Percentiles rank a stretch among this genome's conserved stretches.
phyloP scores from a whole-genome alignment of 1,284 basidiomycete species.

The Cutaneotrichosporon sp. region DNA sequence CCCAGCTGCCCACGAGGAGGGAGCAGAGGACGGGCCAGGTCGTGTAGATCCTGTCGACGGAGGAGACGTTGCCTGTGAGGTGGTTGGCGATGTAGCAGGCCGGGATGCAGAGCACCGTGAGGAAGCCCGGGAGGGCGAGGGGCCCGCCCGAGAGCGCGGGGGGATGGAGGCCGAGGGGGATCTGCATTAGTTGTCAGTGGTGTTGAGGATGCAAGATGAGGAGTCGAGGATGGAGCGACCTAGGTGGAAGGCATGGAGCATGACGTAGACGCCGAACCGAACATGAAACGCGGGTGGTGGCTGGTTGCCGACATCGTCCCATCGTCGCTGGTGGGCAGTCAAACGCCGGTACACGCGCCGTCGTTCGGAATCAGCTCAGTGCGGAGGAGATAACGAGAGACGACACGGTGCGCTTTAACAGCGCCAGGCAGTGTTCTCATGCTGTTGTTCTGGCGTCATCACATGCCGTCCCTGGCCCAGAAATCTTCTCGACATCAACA shows the following conservation, averaged over 20 bases:
- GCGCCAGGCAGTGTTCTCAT: too few species aligned
- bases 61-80: constrained; percentile 76
- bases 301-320: constrained; percentile 1
- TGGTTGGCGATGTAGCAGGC: constrained; percentile 43
- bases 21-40: constrained; percentile 78
- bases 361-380: background rate
- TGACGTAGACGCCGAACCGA: constrained; percentile 1
- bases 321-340: background rate
- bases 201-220: background rate
- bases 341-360: background rate
- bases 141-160: constrained; percentile 27
- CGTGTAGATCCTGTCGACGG: constrained; percentile 68
- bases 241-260: background rate
- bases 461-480: too few species aligned
- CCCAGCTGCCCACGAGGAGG: constrained; percentile 64
- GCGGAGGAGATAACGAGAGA: background rate
- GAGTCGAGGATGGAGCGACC: background rate
- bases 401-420: too few species aligned
- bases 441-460: too few species aligned
- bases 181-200: constrained; percentile 10
- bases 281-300: background rate
- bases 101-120: constrained; percentile 33
- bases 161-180: constrained; percentile 29
- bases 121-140: constrained; percentile 35
- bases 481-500: too few species aligned